Conservation (phyloP, 441 rosid species). For the California macrophylla region DNA sequence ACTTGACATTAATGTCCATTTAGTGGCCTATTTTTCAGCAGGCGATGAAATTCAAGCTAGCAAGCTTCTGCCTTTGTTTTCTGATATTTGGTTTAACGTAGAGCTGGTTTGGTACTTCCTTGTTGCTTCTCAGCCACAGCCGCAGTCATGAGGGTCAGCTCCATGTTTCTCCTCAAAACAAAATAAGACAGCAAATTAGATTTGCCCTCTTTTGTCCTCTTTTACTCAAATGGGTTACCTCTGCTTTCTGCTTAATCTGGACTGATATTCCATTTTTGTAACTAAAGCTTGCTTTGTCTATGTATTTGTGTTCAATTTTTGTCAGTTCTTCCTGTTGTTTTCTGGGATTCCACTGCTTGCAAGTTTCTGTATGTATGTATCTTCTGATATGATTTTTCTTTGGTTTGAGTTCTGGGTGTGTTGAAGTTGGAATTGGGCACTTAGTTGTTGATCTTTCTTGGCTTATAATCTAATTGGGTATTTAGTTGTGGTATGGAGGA, state of each 20-base stretch:
- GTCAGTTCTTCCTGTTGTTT: background rate
- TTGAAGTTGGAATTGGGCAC: background rate
- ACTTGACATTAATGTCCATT: background rate
- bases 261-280: background rate
- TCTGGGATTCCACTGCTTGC: background rate
- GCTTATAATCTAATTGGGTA: background rate
- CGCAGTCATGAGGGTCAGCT: background rate
- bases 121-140: background rate
- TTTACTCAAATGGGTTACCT: background rate
- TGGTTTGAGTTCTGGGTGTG: background rate
- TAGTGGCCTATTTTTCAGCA: background rate
- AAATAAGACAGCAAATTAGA: conserved; percentile 1
- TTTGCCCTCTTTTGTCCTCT: background rate
- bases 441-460: background rate
- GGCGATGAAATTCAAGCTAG: conserved; percentile 1
- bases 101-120: background rate
- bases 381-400: background rate
- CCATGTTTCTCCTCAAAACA: background rate
- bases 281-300: background rate
- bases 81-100: background rate
- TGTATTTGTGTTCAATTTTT: background rate
- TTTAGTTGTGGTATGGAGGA: background rate
- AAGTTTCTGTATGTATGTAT: background rate
- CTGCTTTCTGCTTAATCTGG: background rate
- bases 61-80: background rate